These are phyloP conservation scores for Cercophora scortea DNA, from an alignment of 495 filamentous ascomycete species.

Conservation along the genomic window DNA sequence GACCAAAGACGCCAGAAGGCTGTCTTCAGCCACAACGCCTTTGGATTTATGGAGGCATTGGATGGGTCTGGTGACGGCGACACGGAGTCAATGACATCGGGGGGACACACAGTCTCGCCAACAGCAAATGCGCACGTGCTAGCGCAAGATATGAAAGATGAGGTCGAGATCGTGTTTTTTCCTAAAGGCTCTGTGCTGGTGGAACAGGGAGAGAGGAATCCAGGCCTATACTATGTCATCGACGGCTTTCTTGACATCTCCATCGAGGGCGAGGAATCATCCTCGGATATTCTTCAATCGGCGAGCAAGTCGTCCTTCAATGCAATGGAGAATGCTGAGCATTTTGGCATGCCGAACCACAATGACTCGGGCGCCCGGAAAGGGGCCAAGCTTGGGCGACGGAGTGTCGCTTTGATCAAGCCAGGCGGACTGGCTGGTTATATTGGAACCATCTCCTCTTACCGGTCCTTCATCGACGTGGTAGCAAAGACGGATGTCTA, in stretches of 20 bases:
- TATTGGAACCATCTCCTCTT: conserved; percentile 85
- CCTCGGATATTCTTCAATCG: conserved; percentile 27
- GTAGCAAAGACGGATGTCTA: conserved; percentile 98
- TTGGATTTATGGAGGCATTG: conserved; percentile 89
- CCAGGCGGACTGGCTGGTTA: conserved; percentile 94
- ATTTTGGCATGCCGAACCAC: conserved; percentile 15
- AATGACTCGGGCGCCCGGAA: conserved; percentile 12
- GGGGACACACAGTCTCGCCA: conserved; percentile 36
- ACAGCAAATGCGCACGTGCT: conserved; percentile 42
- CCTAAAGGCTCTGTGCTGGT: conserved; percentile 92
- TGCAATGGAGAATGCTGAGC: conserved; percentile 26
- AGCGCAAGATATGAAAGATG: conserved; percentile 70
- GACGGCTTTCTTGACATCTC: conserved; percentile 95
- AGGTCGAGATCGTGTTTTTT: conserved; percentile 97
- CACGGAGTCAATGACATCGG: conserved; percentile 71
- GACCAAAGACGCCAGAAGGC: conserved; percentile 80
- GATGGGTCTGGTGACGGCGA: conserved; percentile 78
- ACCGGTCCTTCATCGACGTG: conserved; percentile 92
- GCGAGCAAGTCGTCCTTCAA: conserved; percentile 23
- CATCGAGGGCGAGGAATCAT: conserved; percentile 31
- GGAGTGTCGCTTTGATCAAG: conserved; percentile 86
- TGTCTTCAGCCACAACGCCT: conserved; percentile 74
- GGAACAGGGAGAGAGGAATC: conserved; percentile 91
- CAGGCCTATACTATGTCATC: conserved; percentile 94
- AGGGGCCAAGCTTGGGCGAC: conserved; percentile 17